A percentile compares a stretch with the other conserved stretches of the same genome.
Conservation (phyloP, 1,284 basidiomycete genomes). For the Boletus semigastroideus region DNA sequence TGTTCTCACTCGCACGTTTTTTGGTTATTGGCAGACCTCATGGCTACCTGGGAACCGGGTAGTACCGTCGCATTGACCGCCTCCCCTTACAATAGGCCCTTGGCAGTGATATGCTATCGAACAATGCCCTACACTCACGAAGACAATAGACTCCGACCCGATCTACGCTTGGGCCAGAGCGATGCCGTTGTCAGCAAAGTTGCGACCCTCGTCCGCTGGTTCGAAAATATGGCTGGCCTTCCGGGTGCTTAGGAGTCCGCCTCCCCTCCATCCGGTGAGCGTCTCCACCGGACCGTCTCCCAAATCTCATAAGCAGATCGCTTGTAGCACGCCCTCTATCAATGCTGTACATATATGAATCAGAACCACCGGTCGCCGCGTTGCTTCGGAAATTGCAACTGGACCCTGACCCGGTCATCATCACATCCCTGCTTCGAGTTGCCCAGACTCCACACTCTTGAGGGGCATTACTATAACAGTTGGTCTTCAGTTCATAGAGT, state of each 20-base stretch:
- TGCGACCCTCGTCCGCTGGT: constrained; percentile 65
- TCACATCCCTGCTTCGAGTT: constrained; percentile 17
- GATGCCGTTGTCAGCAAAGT: constrained; percentile 69
- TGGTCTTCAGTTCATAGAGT: constrained; percentile 5
- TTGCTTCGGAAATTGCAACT: constrained; percentile 28
- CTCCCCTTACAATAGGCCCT: constrained; percentile 60
- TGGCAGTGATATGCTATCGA: constrained; percentile 68
- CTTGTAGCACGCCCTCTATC: constrained; percentile 9
- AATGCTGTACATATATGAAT: constrained; percentile 27
- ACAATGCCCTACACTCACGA: constrained; percentile 65
- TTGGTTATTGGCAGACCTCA: constrained; percentile 44
- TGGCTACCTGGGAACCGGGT: constrained; percentile 42
- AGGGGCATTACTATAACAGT: constrained; percentile 17
- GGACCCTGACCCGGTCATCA: constrained; percentile 16
- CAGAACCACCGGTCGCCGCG: constrained; percentile 23
- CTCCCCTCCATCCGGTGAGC: constrained; percentile 13
- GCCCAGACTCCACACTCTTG: constrained; percentile 15
- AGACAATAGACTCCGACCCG: constrained; percentile 63
- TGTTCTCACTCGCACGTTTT: constrained; percentile 21
- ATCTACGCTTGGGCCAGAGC: constrained; percentile 65
- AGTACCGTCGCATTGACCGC: constrained; percentile 53
- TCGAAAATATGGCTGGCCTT: constrained; percentile 64
- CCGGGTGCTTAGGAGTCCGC: constrained; percentile 10
- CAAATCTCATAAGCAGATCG: constrained; percentile 15
- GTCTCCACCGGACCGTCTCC: constrained; percentile 8